A percentile compares a stretch with the other conserved stretches of the same genome.
phyloP scores from a whole-genome alignment of 257 asterid species.

The Osmanthus fragrans region DNA sequence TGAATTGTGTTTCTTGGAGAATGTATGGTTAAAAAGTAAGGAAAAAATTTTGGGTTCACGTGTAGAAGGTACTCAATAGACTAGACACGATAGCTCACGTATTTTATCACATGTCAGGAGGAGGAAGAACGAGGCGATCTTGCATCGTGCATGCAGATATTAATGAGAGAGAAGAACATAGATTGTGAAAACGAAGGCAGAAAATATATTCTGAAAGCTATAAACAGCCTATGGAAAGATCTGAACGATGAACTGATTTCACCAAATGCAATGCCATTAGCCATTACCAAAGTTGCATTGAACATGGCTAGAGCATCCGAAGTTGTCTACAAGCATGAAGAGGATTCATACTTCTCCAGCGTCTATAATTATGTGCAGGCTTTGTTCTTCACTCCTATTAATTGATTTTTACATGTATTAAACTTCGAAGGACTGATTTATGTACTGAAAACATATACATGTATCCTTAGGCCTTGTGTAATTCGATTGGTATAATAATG shows the following conservation, averaged over 20 bases:
- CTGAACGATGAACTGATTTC: conserved; percentile 49
- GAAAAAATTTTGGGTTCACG: no score
- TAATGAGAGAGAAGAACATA: conserved; percentile 52
- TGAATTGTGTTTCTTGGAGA: no score
- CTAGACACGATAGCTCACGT: no score
- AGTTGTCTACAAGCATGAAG: conserved; percentile 74
- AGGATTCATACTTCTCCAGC: conserved; percentile 55
- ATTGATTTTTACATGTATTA: neutral
- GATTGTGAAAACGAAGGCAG: conserved; percentile 49
- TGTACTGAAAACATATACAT: neutral
- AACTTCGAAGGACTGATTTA: neutral
- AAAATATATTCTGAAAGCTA: conserved; percentile 37
- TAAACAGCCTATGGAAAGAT: conserved; percentile 54
- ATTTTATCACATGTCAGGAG: conserved; percentile 33
- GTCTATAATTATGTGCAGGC: conserved; percentile 71
- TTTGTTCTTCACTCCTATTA: conserved; percentile 68
- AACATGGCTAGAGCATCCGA: conserved; percentile 81
- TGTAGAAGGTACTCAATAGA: no score
- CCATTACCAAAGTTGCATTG: conserved; percentile 53
- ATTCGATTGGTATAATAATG: neutral
- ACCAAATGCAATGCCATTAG: conserved; percentile 41
- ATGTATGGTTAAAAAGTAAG: no score
- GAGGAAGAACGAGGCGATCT: conserved; percentile 75
- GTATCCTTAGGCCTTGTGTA: neutral
- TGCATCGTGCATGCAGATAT: conserved; percentile 55